A percentile compares a stretch with the other conserved stretches of the same genome.
Evolutionary conservation across 345 rosid species (phyloP).

Genomic region (Eucalyptus tenuipes): DNA sequence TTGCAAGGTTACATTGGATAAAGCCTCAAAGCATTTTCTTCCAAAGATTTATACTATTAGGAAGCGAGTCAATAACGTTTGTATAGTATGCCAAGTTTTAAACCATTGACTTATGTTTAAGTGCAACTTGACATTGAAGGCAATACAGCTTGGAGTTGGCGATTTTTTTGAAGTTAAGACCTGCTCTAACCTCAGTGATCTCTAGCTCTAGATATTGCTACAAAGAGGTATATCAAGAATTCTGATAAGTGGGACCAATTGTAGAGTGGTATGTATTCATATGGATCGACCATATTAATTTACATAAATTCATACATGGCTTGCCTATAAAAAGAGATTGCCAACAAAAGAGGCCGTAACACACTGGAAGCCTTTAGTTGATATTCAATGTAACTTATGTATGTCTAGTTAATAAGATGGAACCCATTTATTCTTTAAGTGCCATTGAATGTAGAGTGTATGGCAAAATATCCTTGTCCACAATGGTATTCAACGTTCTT

Average conservation of each 20-base stretch:
- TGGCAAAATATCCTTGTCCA: background rate
- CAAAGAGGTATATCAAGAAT: background rate
- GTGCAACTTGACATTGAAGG: background rate
- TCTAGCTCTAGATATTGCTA: background rate
- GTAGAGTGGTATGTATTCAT: background rate
- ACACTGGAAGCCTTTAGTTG: background rate
- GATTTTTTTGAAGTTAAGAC: background rate
- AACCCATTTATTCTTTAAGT: background rate
- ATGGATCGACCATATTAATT: too few species aligned
- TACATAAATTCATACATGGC: background rate
- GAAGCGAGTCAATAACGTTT: background rate
- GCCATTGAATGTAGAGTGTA: background rate
- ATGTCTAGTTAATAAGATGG: background rate
- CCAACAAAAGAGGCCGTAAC: background rate
- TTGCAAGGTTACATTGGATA: background rate
- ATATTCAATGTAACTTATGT: background rate
- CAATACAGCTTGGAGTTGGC: background rate
- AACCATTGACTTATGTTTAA: background rate
- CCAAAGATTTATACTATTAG: background rate
- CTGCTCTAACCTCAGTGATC: background rate
- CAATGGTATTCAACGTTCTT: background rate
- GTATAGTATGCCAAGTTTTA: background rate
- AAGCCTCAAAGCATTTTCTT: background rate
- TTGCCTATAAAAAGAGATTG: background rate
- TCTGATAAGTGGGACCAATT: background rate